These are phyloP conservation scores for Ceratocystis variospora DNA, from an alignment of 2,329 filamentous ascomycete species.

Conservation along the genomic window DNA sequence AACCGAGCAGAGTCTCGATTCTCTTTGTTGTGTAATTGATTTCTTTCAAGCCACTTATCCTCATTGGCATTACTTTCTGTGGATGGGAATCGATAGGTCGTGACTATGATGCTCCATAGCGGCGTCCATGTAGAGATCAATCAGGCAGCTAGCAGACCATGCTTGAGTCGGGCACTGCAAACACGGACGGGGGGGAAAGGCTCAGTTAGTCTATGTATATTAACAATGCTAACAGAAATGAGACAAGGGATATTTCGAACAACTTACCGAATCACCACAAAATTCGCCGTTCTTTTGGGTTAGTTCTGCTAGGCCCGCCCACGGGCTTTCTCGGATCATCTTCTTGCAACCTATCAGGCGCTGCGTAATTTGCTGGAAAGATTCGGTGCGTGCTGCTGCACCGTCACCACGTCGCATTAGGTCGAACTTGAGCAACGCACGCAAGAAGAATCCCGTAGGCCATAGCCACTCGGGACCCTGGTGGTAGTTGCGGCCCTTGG, in stretches of 20 bases:
- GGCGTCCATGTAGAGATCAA: constrained; percentile 93
- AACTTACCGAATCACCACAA: constrained; percentile 74
- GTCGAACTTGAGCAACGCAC: constrained; percentile 84
- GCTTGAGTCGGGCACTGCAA: constrained; percentile 77
- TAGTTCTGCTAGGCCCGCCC: constrained; percentile 85
- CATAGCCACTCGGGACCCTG: constrained; percentile 97
- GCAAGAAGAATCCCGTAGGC: constrained; percentile 91
- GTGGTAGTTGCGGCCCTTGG: constrained; percentile 94
- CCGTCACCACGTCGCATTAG: constrained; percentile 48
- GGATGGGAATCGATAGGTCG: neutral
- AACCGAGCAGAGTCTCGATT: neutral
- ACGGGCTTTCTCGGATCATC: constrained; percentile 64
- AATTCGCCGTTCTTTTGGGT: constrained; percentile 78
- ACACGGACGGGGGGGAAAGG: neutral
- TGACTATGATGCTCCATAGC: constrained; percentile 35
- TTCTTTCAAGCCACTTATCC: neutral
- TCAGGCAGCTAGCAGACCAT: constrained; percentile 88
- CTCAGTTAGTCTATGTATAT: neutral
- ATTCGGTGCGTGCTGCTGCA: constrained; percentile 47
- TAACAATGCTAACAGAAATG: constrained; percentile 18
- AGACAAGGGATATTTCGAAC: constrained; percentile 16
- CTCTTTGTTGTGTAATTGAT: neutral
- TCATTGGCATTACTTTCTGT: constrained; percentile 1
- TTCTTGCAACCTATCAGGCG: constrained; percentile 72
- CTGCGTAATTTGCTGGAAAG: constrained; percentile 86